phyloP scores from a whole-genome alignment of 148 eudicot genomes.

The Suaeda aralocaspica region DNA sequence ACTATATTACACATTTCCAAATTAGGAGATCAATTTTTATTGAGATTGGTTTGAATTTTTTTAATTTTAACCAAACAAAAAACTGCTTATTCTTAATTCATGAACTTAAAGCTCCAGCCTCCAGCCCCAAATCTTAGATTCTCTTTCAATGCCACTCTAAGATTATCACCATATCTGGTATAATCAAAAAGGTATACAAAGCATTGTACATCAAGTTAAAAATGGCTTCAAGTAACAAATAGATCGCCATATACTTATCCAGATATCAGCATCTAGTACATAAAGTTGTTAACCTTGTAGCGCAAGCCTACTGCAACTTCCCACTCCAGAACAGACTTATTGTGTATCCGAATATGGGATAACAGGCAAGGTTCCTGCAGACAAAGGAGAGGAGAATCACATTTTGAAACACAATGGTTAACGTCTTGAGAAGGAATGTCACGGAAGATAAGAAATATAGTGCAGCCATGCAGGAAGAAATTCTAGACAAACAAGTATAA shows the following conservation, averaged over 20 bases:
- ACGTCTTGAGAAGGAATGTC: background rate
- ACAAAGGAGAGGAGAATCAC: constrained; percentile 10
- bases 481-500: background rate
- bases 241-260: constrained; percentile 1
- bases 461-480: no score
- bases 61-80: no score
- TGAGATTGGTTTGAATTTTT: no score
- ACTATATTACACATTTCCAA: no score
- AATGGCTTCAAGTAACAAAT: background rate
- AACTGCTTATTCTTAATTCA: background rate
- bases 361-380: constrained; percentile 76
- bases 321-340: constrained; percentile 88
- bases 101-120: background rate
- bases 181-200: background rate
- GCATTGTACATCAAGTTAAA: constrained; percentile 1
- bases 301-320: constrained; percentile 77
- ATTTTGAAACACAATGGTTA: constrained; percentile 1
- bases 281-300: constrained; percentile 52
- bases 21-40: no score
- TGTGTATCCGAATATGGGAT: constrained; percentile 70
- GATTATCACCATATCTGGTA: background rate
- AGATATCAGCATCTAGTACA: background rate
- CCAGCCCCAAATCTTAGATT: background rate
- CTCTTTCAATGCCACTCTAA: background rate
- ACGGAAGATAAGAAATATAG: background rate